Percentiles rank a stretch among this genome's conserved stretches.
These are phyloP conservation scores for Macrolepiota albuminosa DNA, from an alignment of 768 basidiomycete species.

Conservation along the genomic window DNA sequence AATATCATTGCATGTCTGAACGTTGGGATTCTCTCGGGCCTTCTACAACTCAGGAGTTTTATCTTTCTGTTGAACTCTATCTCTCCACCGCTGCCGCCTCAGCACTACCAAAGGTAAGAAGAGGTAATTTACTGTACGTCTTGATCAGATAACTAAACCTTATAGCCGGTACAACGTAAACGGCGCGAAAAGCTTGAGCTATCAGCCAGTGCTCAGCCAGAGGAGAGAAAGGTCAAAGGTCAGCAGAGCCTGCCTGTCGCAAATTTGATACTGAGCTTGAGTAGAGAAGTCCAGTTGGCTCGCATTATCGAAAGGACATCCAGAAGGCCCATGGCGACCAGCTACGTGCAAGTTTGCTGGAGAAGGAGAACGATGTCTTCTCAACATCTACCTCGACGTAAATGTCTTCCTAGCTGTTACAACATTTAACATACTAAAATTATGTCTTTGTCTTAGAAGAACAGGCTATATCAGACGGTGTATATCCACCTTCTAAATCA, in stretches of 20 bases:
- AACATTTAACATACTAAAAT: background rate
- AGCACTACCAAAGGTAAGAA: slow-evolving; percentile 52
- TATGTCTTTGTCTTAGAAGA: slow-evolving; percentile 46
- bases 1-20: slow-evolving; percentile 24
- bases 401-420: slow-evolving; percentile 18
- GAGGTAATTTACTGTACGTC: background rate
- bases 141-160: background rate
- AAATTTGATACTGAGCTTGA: slow-evolving; percentile 6
- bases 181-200: slow-evolving; percentile 52
- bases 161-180: slow-evolving; percentile 45
- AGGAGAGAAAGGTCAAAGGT: slow-evolving; percentile 63
- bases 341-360: slow-evolving; percentile 69
- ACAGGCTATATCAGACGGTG: slow-evolving; percentile 67
- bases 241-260: slow-evolving; percentile 3
- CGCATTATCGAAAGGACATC: slow-evolving; percentile 45
- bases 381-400: slow-evolving; percentile 77
- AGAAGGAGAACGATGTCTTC: slow-evolving; percentile 59
- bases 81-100: slow-evolving; percentile 47
- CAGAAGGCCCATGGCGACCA: slow-evolving; percentile 61
- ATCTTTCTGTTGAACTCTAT: slow-evolving; percentile 59
- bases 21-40: slow-evolving; percentile 24
- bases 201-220: slow-evolving; percentile 21
- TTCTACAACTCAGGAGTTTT: slow-evolving; percentile 41
- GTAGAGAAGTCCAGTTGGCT: slow-evolving; percentile 76
- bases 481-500: slow-evolving; percentile 69